phyloP scores from a whole-genome alignment of 2,329 filamentous ascomycete genomes.

The Fusarium bactridioides region DNA sequence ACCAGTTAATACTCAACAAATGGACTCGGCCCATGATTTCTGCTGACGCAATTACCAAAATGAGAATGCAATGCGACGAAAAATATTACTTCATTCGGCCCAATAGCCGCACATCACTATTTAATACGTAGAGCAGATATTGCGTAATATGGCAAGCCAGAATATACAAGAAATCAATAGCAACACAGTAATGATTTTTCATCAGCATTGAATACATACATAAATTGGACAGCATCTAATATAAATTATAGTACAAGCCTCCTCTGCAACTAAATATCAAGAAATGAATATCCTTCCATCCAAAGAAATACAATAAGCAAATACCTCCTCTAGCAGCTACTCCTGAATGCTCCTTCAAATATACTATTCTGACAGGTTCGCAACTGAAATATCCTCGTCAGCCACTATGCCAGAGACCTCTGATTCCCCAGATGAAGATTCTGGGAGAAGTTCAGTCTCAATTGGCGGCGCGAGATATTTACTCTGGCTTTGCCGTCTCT shows the following conservation, averaged over 20 bases:
- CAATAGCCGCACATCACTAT: background rate
- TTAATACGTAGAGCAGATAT: background rate
- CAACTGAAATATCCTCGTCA: background rate
- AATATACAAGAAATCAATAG: accelerated
- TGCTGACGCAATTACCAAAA: background rate
- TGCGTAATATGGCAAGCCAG: too few species aligned
- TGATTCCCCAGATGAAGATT: background rate
- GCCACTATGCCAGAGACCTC: background rate
- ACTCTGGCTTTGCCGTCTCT: background rate
- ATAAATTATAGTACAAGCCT: background rate
- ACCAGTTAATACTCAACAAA: background rate
- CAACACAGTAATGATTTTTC: accelerated
- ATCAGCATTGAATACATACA: too few species aligned
- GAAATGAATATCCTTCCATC: background rate
- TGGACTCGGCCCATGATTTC: background rate
- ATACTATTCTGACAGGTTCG: background rate
- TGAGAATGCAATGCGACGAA: background rate
- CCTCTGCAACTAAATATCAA: background rate
- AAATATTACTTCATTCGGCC: background rate
- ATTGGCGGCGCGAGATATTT: background rate
- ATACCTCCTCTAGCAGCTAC: too few species aligned
- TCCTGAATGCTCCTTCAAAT: background rate
- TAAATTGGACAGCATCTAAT: background rate
- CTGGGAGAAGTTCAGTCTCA: background rate
- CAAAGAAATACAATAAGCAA: background rate